Evolutionary conservation across 2,329 filamentous ascomycete genomes (phyloP), one percentile per base, ranked within the genome.

Genomic region (Alternaria infectoria): DNA sequence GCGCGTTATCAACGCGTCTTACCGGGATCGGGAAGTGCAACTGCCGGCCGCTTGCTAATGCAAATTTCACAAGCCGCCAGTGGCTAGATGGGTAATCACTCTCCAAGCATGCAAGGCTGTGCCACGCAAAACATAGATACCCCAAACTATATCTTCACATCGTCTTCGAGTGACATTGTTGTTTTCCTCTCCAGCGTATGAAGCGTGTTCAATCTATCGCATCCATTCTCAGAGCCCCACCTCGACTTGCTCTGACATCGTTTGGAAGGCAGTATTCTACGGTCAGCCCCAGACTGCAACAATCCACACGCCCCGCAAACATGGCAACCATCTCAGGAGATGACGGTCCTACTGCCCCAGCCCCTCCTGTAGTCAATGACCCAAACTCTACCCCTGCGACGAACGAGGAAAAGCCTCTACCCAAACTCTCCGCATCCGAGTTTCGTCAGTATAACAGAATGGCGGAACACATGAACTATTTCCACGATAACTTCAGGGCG

Each of bases 391-490:
- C 32, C 15, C 28, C 55, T 17, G 17, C 45, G 19, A 12, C 54
- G 12, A 26, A 56, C 28, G 63, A 67, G 25, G 70, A 83, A 59
- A 69, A 82, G 59, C 59, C 81, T 13, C 79, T 91, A 2, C 88
- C 90, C 0, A 88, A 90, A 23, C 83, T 95, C 28, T 88, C 88
- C 0, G 79, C 87, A 2, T 82, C 85, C 59, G 90, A 95, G 60
- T 93, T 92, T 73, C 84, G 84, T 54, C 80, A 84, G 43, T 94
- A 91, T 79, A 93, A 94, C 80, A 84, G 84, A n/a, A 82, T 93
- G 73, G 89, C 91, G 0, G 91, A 91, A 60, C 86, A 87, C 67
- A 94, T 94, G 92, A 86, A 94, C 47, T 82, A 86, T 65, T 93
- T 90, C 81, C 64, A 73, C 65, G 71, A 65, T n/a, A 70, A 75